These are phyloP conservation scores for Nevesoporus exiguus DNA, from an alignment of 768 basidiomycete species.

Conservation along the genomic window DNA sequence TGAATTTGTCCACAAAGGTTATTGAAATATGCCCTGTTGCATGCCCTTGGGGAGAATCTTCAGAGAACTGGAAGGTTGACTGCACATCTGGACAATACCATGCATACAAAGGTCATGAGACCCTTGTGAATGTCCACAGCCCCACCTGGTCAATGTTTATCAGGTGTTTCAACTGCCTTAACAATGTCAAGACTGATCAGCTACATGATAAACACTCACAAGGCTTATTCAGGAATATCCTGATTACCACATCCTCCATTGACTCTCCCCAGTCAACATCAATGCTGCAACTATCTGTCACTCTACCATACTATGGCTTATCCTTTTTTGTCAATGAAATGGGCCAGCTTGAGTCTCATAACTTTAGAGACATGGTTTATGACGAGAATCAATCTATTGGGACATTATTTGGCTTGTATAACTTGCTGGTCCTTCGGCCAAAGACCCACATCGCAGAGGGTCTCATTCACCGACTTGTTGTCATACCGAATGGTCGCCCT, in stretches of 20 bases:
- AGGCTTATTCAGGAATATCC: neutral
- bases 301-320: neutral
- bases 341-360: neutral
- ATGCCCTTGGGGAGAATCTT: neutral
- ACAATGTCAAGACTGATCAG: neutral
- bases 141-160: neutral
- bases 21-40: neutral
- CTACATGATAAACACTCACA: neutral
- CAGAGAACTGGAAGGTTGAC: neutral
- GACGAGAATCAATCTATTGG: neutral
- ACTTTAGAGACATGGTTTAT: neutral
- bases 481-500: neutral
- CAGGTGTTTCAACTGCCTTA: neutral
- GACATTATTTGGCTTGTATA: neutral
- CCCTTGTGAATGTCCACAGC: neutral
- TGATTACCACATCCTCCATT: neutral
- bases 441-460: neutral
- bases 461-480: neutral
- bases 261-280: neutral
- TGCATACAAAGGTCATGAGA: neutral
- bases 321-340: neutral
- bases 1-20: neutral
- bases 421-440: neutral
- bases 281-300: neutral
- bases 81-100: neutral